phyloP scores from a whole-genome alignment of 805 yeast species.

The Peterozyma toletana region DNA sequence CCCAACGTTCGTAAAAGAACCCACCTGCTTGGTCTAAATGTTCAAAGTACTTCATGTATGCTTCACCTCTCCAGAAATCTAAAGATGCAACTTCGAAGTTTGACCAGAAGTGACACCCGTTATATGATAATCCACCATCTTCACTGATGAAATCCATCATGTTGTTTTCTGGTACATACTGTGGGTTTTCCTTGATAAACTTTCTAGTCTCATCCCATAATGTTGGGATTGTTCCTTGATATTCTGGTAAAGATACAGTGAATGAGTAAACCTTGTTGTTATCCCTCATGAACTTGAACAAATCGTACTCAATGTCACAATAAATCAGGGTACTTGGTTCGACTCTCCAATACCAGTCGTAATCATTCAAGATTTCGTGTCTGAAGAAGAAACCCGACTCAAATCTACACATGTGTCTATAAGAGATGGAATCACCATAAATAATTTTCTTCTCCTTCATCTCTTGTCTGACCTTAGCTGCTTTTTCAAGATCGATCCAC shows the following conservation, averaged over 20 bases:
- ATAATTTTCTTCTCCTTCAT: conserved; percentile 47
- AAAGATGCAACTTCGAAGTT: conserved; percentile 79
- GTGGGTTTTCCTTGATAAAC: conserved; percentile 54
- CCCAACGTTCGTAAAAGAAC: conserved; percentile 93
- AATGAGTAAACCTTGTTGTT: conserved; percentile 69
- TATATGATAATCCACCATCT: conserved; percentile 64
- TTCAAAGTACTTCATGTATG: conserved; percentile 66
- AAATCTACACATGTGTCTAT: conserved; percentile 89
- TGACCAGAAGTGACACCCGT: conserved; percentile 87
- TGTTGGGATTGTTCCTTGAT: conserved; percentile 62
- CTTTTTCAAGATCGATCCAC: conserved; percentile 68
- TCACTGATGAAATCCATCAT: conserved; percentile 64
- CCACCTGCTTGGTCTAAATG: conserved; percentile 77
- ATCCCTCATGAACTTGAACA: conserved; percentile 77
- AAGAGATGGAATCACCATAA: conserved; percentile 60
- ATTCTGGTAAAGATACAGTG: conserved; percentile 75
- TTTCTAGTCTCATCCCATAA: conserved; percentile 66
- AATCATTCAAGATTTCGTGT: conserved; percentile 68
- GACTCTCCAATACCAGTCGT: conserved; percentile 91
- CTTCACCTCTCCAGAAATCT: conserved; percentile 67
- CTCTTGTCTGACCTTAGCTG: conserved; percentile 46
- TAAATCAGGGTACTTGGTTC: conserved; percentile 78
- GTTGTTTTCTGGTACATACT: conserved; percentile 52
- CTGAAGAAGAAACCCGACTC: conserved; percentile 87
- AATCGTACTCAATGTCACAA: conserved; percentile 78